phyloP scores from a whole-genome alignment of 2,329 filamentous ascomycete species.

The Ascochyta viciae-villosae region DNA sequence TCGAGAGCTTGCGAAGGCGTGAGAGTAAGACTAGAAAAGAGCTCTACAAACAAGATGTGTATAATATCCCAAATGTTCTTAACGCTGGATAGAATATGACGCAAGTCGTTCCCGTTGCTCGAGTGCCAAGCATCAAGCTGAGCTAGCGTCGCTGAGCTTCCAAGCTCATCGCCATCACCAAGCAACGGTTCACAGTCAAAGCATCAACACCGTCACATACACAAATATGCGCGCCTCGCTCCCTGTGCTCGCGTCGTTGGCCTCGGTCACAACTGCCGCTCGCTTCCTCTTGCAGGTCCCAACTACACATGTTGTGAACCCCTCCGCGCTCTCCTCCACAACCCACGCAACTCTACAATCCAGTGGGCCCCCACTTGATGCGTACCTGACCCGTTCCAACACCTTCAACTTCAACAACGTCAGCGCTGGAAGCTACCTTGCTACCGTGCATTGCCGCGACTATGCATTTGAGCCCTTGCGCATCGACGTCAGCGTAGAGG shows the following conservation, averaged over 20 bases:
- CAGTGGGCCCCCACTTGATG: slow-evolving; percentile 57
- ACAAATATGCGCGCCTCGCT: slow-evolving; percentile 45
- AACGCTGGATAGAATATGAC: too few relatives aligned
- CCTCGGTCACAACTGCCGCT: slow-evolving; percentile 50
- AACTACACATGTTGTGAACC: slow-evolving; percentile 51
- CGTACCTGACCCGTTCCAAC: slow-evolving; percentile 71
- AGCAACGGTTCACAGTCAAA: neutral
- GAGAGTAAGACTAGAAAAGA: too few relatives aligned
- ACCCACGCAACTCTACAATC: slow-evolving; percentile 73
- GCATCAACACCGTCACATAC: slow-evolving; percentile 10
- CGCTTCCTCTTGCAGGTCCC: slow-evolving; percentile 62
- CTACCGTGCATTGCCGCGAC: slow-evolving; percentile 78
- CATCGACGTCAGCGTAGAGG: slow-evolving; percentile 68
- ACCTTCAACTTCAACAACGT: slow-evolving; percentile 80
- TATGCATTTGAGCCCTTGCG: slow-evolving; percentile 80
- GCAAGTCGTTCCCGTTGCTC: too few relatives aligned
- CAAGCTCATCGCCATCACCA: neutral
- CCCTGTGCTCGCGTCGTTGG: slow-evolving; percentile 51
- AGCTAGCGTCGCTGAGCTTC: too few relatives aligned
- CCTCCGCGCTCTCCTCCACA: slow-evolving; percentile 59
- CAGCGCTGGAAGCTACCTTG: slow-evolving; percentile 76
- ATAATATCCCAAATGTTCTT: too few relatives aligned
- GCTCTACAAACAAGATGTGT: too few relatives aligned
- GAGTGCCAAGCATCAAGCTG: too few relatives aligned
- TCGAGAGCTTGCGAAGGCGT: too few relatives aligned